A percentile compares a stretch with the other conserved stretches of the same genome.
Conservation (phyloP, 225 moss, liverwort and hornwort genomes). For the Rhytidiadelphus loreus region DNA sequence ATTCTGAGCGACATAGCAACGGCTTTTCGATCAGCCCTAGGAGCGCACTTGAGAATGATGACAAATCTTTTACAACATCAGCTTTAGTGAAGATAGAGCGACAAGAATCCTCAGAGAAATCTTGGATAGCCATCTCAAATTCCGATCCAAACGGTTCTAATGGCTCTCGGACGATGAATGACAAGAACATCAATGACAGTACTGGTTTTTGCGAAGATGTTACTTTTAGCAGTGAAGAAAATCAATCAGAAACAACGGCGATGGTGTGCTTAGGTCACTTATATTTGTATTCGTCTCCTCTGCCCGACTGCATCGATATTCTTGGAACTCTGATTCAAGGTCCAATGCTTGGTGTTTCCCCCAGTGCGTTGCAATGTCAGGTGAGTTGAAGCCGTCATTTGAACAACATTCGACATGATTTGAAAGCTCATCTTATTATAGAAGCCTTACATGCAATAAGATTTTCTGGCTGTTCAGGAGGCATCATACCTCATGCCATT, state of each 20-base stretch:
- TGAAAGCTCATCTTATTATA: neutral
- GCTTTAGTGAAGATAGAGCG: neutral
- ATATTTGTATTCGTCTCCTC: conserved; percentile 80
- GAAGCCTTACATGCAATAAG: neutral
- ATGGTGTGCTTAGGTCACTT: conserved; percentile 73
- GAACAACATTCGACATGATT: neutral
- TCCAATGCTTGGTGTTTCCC: conserved; percentile 63
- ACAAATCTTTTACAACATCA: conserved; percentile 3
- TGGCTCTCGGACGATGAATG: conserved; percentile 4
- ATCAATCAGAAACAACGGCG: conserved; percentile 36
- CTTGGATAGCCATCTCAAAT: conserved; percentile 15
- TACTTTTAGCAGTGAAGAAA: conserved; percentile 20
- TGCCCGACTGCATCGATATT: conserved; percentile 81
- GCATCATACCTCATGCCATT: neutral
- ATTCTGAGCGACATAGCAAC: conserved; percentile 24
- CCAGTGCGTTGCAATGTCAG: conserved; percentile 64
- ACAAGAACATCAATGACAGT: conserved; percentile 3
- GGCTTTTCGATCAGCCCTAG: conserved; percentile 22
- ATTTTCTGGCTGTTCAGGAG: neutral
- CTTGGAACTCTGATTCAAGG: conserved; percentile 67
- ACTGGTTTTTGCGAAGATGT: conserved; percentile 18
- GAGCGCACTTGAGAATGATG: conserved; percentile 19
- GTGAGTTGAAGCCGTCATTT: conserved; percentile 26
- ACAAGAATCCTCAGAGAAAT: conserved; percentile 16
- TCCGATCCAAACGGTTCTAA: neutral